Base-by-base conservation (phyloP, 345 rosid genomes). In the Pugionium cornutum region DNA sequence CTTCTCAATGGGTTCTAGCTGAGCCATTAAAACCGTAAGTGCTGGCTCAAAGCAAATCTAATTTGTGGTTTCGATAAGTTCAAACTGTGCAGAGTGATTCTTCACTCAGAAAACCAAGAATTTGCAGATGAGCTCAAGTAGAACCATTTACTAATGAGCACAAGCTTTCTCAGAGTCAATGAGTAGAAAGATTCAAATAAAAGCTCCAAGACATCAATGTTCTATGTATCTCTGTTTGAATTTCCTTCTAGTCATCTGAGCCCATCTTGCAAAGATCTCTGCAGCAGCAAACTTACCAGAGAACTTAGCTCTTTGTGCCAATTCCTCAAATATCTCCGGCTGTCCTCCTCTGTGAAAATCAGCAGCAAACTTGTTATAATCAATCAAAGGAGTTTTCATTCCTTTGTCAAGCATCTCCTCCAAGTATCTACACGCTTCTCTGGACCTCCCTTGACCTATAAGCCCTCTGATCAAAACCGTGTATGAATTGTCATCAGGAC, bases 361-460 rank as follows among this genome's bases (percentile, higher is more conserved):
- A 59, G 89, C 87, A 9, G 82, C 86, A 69, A 90, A 83, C 74
- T 78, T 90, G 59, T 82, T 81, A 70, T 90, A 90, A 81, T 94
- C 99, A 10, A 90, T 87, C 63, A 79, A 83, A 48, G 96, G 95
- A 59, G 86, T 81, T 73, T 86, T 88, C 97, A 94, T 86, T 69
- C 92, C 97, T 79, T 85, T 90, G 58, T 76, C 91, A 31, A 88
- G 62, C 99, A 90, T 94, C 78, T 94, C 88, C 77, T 84, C 92
- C 58, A 94, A 62, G 68, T 76, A 82, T 48, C 78, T 82, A 62
- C 92, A 88, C 25, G 96, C 95, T 62, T 90, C 99, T 56, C 60
- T 83, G 0, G 96, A 82, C 37, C 82, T 84, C 43, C 92, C 92
- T 41, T 83, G 79, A 36, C 89, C 79, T 70, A 88, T 83, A 7